phyloP scores from a whole-genome alignment of 352 stramenopile genomes.

The Globisporangium paddicum region DNA sequence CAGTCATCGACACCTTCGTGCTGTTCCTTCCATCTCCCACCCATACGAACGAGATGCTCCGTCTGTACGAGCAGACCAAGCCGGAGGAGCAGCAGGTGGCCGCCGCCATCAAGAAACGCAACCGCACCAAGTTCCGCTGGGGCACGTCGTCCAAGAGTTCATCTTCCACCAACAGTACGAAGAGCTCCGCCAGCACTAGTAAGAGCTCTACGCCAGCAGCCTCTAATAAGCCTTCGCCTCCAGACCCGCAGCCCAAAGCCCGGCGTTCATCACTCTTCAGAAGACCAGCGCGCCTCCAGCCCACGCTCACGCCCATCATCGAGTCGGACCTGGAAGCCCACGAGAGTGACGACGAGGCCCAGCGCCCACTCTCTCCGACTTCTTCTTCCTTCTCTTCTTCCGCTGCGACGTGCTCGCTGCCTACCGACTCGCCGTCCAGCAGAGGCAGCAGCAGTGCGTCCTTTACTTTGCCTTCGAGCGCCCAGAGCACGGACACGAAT shows the following conservation, averaged over 20 bases:
- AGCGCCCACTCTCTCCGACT: slow-evolving; percentile 2
- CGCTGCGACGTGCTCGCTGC: slow-evolving; percentile 1
- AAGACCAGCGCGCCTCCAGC: background rate
- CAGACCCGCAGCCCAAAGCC: background rate
- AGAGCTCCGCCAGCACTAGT: too few relatives aligned
- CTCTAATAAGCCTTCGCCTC: background rate
- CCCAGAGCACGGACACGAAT: too few relatives aligned
- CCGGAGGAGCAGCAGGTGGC: slow-evolving; percentile 9
- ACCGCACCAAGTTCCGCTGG: slow-evolving; percentile 13
- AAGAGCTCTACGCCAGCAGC: background rate
- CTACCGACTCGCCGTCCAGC: background rate
- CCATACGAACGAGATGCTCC: slow-evolving; percentile 6
- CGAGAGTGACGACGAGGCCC: slow-evolving; percentile 4
- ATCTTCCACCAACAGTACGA: background rate
- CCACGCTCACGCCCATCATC: slow-evolving; percentile 5
- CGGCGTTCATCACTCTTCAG: background rate
- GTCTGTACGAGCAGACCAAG: slow-evolving; percentile 15
- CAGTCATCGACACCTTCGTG: background rate
- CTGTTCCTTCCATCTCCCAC: background rate
- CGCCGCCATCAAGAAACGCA: slow-evolving; percentile 13
- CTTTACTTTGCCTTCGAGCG: background rate
- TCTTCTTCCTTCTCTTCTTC: background rate
- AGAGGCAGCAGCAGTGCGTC: background rate
- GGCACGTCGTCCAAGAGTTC: slow-evolving; percentile 1
- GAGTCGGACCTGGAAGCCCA: slow-evolving; percentile 15